Evolutionary conservation across 2,329 filamentous ascomycete genomes (phyloP).

Genomic region (Blumeria graminis): DNA sequence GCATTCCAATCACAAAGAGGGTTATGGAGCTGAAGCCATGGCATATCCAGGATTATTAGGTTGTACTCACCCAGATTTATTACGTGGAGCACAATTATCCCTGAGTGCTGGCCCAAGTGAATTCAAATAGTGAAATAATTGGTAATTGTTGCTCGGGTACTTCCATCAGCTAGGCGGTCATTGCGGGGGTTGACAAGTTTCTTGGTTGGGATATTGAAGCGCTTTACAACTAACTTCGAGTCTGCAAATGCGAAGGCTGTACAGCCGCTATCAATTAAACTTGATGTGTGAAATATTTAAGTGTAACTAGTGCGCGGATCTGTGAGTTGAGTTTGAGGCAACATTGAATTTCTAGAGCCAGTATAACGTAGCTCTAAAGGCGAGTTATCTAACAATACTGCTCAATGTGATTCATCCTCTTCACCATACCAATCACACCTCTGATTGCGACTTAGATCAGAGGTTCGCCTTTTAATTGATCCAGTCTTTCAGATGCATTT

Average conservation of each 20-base stretch:
- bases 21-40: not conserved
- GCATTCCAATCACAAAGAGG: not conserved
- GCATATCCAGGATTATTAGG: not conserved
- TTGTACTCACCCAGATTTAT: not conserved
- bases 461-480: not conserved
- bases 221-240: not conserved
- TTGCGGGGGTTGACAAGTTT: not conserved
- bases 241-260: not conserved
- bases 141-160: not conserved
- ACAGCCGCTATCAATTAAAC: not conserved
- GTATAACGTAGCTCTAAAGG: not conserved
- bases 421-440: not conserved
- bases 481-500: no score
- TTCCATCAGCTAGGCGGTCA: not conserved
- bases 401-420: not conserved
- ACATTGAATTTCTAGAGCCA: not conserved
- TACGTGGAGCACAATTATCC: not conserved
- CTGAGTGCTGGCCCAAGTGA: not conserved
- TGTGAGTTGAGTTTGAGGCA: not conserved
- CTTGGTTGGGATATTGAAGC: not conserved
- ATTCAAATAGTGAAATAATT: not conserved
- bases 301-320: not conserved
- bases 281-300: not conserved
- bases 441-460: not conserved
- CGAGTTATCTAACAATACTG: not conserved